Conservation (phyloP, 176 grass and related monocot genomes). For the Guadua angustifolia region DNA sequence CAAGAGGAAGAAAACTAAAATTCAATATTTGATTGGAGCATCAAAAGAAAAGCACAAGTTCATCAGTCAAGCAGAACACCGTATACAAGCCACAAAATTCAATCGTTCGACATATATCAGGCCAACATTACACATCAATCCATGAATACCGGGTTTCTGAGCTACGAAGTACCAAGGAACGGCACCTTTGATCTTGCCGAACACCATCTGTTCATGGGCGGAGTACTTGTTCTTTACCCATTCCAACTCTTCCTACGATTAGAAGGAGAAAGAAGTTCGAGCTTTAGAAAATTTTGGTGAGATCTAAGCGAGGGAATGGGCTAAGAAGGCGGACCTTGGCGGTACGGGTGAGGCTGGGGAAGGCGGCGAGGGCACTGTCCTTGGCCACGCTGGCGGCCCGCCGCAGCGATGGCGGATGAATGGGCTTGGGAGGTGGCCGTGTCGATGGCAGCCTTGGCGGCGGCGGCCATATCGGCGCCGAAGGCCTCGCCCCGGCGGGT, state of each 20-base stretch:
- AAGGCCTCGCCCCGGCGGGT: slow-evolving; percentile 53
- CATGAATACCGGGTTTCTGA: background rate
- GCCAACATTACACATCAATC: background rate
- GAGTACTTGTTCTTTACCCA: slow-evolving; percentile 49
- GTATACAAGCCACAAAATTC: background rate
- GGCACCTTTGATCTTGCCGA: slow-evolving; percentile 62
- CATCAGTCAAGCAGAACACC: background rate
- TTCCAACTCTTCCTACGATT: slow-evolving; percentile 42
- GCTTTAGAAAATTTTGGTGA: background rate
- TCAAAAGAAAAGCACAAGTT: background rate
- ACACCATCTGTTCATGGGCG: slow-evolving; percentile 47
- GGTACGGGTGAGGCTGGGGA: slow-evolving; percentile 44
- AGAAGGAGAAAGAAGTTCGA: background rate
- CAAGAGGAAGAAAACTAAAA: too few species aligned
- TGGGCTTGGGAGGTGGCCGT: slow-evolving; percentile 36
- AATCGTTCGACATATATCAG: background rate
- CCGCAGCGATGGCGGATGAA: slow-evolving; percentile 34
- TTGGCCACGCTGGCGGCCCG: slow-evolving; percentile 41
- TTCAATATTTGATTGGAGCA: background rate
- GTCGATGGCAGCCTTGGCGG: slow-evolving; percentile 44
- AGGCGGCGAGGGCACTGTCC: slow-evolving; percentile 31
- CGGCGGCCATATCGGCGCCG: slow-evolving; percentile 47
- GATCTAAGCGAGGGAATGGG: slow-evolving; percentile 33
- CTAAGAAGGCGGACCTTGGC: slow-evolving; percentile 39
- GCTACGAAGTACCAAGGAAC: background rate